phyloP scores from a whole-genome alignment of 2,329 filamentous ascomycete genomes.

The Colletotrichum chrysophilum region DNA sequence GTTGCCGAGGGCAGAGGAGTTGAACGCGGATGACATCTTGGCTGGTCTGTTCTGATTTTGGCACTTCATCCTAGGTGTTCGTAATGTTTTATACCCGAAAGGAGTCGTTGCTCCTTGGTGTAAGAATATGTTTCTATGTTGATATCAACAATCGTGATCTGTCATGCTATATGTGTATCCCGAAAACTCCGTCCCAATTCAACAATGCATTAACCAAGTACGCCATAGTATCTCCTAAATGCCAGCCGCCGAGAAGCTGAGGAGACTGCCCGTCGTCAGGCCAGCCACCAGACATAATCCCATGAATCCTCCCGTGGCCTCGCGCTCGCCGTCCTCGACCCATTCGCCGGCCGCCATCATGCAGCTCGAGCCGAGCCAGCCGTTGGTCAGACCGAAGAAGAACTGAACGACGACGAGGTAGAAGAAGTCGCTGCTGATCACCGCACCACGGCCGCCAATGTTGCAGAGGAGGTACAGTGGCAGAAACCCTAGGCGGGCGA shows the following conservation, averaged over 20 bases:
- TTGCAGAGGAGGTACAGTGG: conserved; percentile 93
- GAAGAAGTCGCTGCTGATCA: conserved; percentile 81
- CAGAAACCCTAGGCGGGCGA: conserved; percentile 73
- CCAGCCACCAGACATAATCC: conserved; percentile 86
- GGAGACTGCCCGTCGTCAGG: conserved; percentile 81
- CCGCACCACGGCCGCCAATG: conserved; percentile 75
- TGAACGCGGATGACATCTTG: not conserved
- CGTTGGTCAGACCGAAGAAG: conserved; percentile 83
- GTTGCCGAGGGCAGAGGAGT: not conserved
- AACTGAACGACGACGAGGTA: conserved; percentile 86
- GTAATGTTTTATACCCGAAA: not conserved
- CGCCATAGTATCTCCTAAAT: conserved; percentile 33
- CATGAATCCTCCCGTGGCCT: conserved; percentile 95
- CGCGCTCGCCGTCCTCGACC: conserved; percentile 82
- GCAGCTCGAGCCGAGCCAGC: conserved; percentile 83
- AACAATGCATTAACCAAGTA: not conserved
- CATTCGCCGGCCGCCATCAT: conserved; percentile 91
- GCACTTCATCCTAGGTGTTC: not conserved
- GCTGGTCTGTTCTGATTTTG: not conserved
- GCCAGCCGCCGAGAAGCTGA: conserved; percentile 79
- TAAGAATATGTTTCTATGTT: not conserved
- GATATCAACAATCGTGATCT: not conserved
- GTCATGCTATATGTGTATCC: not conserved
- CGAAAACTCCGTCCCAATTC: not conserved
- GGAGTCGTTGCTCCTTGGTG: not conserved